Base-by-base conservation (phyloP, 768 basidiomycete genomes). In the Daedalea quercina region DNA sequence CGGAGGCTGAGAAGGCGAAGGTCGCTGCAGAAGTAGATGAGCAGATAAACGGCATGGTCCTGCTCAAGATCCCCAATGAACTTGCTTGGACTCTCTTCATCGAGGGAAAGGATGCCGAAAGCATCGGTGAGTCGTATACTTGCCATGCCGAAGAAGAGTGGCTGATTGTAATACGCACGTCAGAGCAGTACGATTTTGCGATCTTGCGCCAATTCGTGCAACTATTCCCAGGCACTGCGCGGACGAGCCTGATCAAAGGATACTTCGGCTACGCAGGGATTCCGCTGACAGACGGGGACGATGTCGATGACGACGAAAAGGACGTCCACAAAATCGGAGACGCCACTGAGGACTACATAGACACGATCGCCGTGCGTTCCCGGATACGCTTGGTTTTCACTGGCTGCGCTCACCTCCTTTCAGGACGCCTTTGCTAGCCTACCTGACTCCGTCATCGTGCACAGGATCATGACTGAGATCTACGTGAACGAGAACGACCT, bases 1-100 rank as follows among this genome's bases (percentile, higher is more conserved):
- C 54, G 13, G 60, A 65, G 2, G 51, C 65, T 8, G 63, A 70
- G 23, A 87, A 89, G 63, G 62, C 60, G 17, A 59, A 64, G 22
- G 63, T 87, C 9, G 69, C 81, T n/a, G 62, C 66, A 9, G 84
- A 90, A 58, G 73, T 96, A 11, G 80, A 90, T 40, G 79, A 81
- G 17, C 69, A 96, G 28, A 76, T 90, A 1, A 72, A 79, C 15
- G 94, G 93, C 2, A 80, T 83, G 26, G 78, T 96, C 2, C 68
- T 95, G 6, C 73, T 99, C 19, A 73, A 76, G 15, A 78, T 94
- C 9, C 79, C 82, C 0, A 87, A 96, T 60, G 85, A 90, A 61
- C 65, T 85, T 23, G 92, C 89, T 0, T 99, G 96, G 95, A 74
- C 70, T 24, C 66, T 87, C 3, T 82, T 76, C 55, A 73, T 97